These are phyloP conservation scores for Neofusicoccum laricinum DNA, from an alignment of 2,329 filamentous ascomycete species.

Conservation along the genomic window DNA sequence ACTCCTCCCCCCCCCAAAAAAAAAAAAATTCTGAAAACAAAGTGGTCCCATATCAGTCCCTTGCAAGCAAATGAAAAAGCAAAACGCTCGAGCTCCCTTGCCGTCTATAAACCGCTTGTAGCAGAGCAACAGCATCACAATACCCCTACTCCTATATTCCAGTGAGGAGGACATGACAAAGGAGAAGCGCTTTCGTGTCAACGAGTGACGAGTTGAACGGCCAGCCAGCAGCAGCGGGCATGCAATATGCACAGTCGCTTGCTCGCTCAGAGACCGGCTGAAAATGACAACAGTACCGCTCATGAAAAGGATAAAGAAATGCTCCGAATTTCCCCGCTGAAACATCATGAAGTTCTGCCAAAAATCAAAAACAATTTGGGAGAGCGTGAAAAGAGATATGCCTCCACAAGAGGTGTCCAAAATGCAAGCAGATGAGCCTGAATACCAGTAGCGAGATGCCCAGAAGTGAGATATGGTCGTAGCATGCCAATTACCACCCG, in stretches of 20 bases:
- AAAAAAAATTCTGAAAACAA: not conserved
- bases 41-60: not conserved
- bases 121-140: not conserved
- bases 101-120: constrained; percentile 9
- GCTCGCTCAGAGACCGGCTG: constrained; percentile 21
- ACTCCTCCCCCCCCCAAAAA: not conserved
- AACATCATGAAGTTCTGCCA: not conserved
- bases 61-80: not conserved
- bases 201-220: constrained; percentile 2
- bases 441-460: not conserved
- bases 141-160: not conserved
- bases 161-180: constrained; percentile 1
- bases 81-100: constrained; percentile 1
- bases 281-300: constrained; percentile 3
- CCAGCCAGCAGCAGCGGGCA: constrained; percentile 10
- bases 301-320: not conserved
- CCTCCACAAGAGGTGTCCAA: not conserved
- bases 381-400: not conserved
- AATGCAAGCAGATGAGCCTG: not conserved
- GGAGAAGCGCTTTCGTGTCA: not conserved
- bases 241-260: constrained; percentile 11
- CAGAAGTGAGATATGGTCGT: not conserved
- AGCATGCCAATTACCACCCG: not conserved
- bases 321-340: not conserved
- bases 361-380: not conserved